These are phyloP conservation scores for Colletotrichum paranaense DNA, from an alignment of 2,329 filamentous ascomycete species.

Conservation along the genomic window DNA sequence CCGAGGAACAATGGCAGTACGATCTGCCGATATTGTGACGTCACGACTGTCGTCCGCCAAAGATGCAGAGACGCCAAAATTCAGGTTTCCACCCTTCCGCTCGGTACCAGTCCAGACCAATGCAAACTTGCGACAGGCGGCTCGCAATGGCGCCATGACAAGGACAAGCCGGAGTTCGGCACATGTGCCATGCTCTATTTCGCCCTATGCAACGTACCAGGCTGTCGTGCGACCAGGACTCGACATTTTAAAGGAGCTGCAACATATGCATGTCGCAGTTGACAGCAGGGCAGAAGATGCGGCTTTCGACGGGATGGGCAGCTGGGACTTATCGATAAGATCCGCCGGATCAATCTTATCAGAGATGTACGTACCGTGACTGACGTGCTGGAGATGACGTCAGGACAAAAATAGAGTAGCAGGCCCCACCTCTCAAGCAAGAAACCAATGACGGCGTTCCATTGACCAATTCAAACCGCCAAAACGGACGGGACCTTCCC, in stretches of 20 bases:
- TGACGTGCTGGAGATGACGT: slow-evolving; percentile 8
- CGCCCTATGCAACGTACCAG: not conserved
- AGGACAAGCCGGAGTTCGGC: slow-evolving; percentile 29
- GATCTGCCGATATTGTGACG: not conserved
- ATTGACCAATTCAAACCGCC: not conserved
- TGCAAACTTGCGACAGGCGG: not conserved
- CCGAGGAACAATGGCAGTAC: not conserved
- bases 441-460: slow-evolving; percentile 16
- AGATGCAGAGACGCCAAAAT: not conserved
- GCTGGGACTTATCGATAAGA: slow-evolving; percentile 5
- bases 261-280: not conserved
- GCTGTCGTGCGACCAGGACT: not conserved
- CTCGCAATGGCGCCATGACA: slow-evolving; percentile 17
- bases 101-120: not conserved
- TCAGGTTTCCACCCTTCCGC: not conserved
- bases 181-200: slow-evolving; percentile 3
- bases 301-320: not conserved
- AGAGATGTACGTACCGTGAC: not conserved
- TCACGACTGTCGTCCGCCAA: not conserved
- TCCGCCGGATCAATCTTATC: not conserved
- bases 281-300: not conserved
- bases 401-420: slow-evolving; percentile 18
- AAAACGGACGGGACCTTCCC: not conserved
- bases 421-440: slow-evolving; percentile 1
- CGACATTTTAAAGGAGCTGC: not conserved